phyloP scores from a whole-genome alignment of 2,329 filamentous ascomycete species.

The Ilyonectria mors-panacis region DNA sequence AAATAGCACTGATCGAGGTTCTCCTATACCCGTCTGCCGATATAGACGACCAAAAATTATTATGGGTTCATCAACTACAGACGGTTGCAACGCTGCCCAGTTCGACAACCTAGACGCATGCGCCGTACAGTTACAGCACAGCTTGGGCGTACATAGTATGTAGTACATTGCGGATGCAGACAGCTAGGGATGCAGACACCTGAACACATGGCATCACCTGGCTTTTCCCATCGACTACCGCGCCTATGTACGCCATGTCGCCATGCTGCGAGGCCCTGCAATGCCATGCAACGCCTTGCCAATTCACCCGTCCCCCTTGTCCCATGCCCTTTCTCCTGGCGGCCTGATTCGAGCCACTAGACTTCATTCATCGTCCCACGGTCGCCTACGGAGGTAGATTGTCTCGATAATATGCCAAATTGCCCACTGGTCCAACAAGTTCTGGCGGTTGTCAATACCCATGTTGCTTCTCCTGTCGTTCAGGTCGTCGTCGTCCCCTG shows the following conservation, averaged over 20 bases:
- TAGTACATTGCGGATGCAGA: constrained; percentile 7
- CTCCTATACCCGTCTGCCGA: not conserved
- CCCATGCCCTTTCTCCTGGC: not conserved
- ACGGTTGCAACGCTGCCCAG: not conserved
- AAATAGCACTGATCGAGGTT: not conserved
- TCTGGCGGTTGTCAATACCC: constrained; percentile 1
- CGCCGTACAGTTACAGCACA: constrained; percentile 1
- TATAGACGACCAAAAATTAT: not conserved
- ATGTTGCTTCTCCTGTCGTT: constrained; percentile 12
- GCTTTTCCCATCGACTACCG: constrained; percentile 23
- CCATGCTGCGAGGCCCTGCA: not conserved
- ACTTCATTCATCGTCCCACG: constrained; percentile 21
- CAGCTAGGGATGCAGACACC: constrained; percentile 3
- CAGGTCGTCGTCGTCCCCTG: constrained; percentile 2
- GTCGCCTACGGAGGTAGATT: not conserved
- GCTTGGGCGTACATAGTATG: not conserved
- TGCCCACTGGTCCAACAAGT: not conserved
- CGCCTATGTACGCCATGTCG: constrained; percentile 13
- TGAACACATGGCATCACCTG: constrained; percentile 13
- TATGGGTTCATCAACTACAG: not conserved
- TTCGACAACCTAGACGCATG: not conserved
- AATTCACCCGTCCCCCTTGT: constrained; percentile 8
- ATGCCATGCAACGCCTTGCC: constrained; percentile 8
- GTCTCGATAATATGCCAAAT: not conserved
- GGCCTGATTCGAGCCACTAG: constrained; percentile 14